Evolutionary conservation across 2,329 filamentous ascomycete species (phyloP), one percentile per base, ranked within the genome.

Genomic region (Diplodia corticola): DNA sequence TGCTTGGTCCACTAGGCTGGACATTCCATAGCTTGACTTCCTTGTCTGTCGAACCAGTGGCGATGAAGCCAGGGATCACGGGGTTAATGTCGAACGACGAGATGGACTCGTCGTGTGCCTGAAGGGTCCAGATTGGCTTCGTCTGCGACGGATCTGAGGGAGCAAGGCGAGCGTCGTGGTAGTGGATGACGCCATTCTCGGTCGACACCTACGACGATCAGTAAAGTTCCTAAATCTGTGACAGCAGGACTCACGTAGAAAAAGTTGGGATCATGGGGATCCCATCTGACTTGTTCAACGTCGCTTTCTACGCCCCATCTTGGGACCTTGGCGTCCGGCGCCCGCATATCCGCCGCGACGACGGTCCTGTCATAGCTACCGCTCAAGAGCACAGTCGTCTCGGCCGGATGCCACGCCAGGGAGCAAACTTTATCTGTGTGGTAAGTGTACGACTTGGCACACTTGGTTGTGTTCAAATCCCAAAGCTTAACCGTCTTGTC

Each of bases 341-440:
- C 91, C 70, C 95, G 88, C 94, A 99, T 97, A 76, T 99, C 95
- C 3, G 92, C 91, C n/a, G 92, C 93, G 9, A 97, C 92, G 10
- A 97, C 86, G 3, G 93, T 98, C 70, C 93, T 89, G 79, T 99
- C 95, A 80, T 98, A 99, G 76, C 92, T 96, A 68, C 95, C 95
- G 73, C 90, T 96, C 67, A 99, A 85, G 26, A 99, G 85, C 22
- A 96, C 88, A 0, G 95, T 97, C 2, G 93, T 88, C 78, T 97
- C 91, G 50, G 85, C 86, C 0, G 91, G 86, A 82, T 98, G 92
- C 95, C 96, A 99, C 70, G 94, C 91, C 66, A 99, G 82, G 24
- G 94, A 92, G 85, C 93, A 99, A 70, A 98, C 93, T 82, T 99
- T 99, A 84, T 97, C 95, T 40, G 92, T 96, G 81, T 99, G 95